phyloP scores from a whole-genome alignment of 768 basidiomycete genomes.

The Calocybe gangraenosa region DNA sequence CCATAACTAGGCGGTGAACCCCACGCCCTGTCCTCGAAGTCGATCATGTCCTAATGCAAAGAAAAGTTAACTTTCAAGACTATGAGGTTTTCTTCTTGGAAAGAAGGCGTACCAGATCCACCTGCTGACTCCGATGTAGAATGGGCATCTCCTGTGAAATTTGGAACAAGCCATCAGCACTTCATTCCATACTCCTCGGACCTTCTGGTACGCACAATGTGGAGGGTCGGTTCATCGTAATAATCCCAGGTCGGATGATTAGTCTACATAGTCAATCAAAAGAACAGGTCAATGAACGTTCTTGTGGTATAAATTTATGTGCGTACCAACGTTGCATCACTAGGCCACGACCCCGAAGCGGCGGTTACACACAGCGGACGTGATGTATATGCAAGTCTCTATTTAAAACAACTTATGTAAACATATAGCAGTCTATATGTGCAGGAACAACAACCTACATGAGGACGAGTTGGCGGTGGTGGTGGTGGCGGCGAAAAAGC shows the following conservation, averaged over 20 bases:
- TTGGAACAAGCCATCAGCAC: too few relatives aligned
- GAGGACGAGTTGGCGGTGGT: too few relatives aligned
- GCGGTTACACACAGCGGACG: neutral
- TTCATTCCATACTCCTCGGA: too few relatives aligned
- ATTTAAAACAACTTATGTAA: neutral
- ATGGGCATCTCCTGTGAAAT: neutral
- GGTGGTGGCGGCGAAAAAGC: too few relatives aligned
- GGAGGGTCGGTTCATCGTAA: too few relatives aligned
- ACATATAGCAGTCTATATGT: neutral
- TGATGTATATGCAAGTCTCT: neutral
- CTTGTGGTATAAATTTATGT: neutral
- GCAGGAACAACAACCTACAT: too few relatives aligned
- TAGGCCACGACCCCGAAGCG: neutral
- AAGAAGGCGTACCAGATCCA: neutral
- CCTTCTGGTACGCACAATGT: too few relatives aligned
- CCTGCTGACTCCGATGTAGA: neutral
- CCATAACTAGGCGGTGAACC: neutral
- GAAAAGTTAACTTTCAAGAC: neutral
- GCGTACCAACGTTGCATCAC: neutral
- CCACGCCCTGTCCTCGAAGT: slow-evolving; percentile 1
- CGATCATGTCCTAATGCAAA: slow-evolving; percentile 1
- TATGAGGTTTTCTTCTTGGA: neutral
- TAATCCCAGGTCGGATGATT: neutral
- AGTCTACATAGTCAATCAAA: neutral
- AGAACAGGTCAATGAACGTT: neutral